Evolutionary conservation across 2,329 filamentous ascomycete species (phyloP).

Genomic region (Zopfia rhizophila): DNA sequence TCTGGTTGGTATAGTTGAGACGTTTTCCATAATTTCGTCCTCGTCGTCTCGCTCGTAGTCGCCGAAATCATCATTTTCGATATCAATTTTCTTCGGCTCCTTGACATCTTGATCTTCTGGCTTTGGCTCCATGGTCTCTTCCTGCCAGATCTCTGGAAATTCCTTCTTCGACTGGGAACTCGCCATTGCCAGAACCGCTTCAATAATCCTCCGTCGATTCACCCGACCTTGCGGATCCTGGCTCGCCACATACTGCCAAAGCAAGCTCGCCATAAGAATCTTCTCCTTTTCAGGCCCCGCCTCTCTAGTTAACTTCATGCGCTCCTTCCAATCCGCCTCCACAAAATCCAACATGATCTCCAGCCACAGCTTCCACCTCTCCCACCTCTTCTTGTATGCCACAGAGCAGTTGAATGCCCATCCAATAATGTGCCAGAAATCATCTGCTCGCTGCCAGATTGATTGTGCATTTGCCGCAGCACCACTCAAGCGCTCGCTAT

Average conservation of each 20-base stretch:
- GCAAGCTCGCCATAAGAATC: slow-evolving; percentile 64
- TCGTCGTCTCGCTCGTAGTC: slow-evolving; percentile 59
- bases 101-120: slow-evolving; percentile 61
- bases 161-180: slow-evolving; percentile 61
- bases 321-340: slow-evolving; percentile 74
- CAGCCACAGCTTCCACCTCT: slow-evolving; percentile 82
- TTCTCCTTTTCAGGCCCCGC: slow-evolving; percentile 26
- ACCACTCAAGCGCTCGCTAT: slow-evolving; percentile 54
- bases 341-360: slow-evolving; percentile 81
- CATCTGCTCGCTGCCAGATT: slow-evolving; percentile 79
- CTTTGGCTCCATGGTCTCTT: slow-evolving; percentile 66
- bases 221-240: slow-evolving; percentile 42
- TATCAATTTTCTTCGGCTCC: slow-evolving; percentile 59
- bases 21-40: slow-evolving; percentile 34
- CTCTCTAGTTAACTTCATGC: slow-evolving; percentile 50
- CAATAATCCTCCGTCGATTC: slow-evolving; percentile 66
- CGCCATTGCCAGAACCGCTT: slow-evolving; percentile 75
- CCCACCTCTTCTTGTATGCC: slow-evolving; percentile 78
- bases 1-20: slow-evolving; percentile 8
- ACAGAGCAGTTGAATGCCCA: slow-evolving; percentile 95
- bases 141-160: slow-evolving; percentile 74
- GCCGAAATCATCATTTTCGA: slow-evolving; percentile 69
- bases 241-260: slow-evolving; percentile 68
- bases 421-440: slow-evolving; percentile 89
- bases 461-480: slow-evolving; percentile 70